Percentiles rank a stretch among this genome's conserved stretches.
phyloP scores from a whole-genome alignment of 176 grass and related monocot species.

The Miscanthus lutarioriparius region DNA sequence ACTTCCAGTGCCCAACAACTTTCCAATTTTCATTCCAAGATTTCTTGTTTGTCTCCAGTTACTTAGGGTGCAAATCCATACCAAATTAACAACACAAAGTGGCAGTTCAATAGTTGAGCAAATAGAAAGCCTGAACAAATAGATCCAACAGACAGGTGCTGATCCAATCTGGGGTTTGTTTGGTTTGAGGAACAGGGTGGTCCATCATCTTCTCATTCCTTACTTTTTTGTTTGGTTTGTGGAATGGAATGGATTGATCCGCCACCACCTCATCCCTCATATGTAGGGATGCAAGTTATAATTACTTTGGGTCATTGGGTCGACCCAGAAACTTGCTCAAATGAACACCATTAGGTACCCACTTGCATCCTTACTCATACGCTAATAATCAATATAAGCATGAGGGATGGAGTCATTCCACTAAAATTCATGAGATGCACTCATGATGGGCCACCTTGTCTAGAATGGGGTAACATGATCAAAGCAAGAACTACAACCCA shows the following conservation, averaged over 20 bases:
- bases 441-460: background rate
- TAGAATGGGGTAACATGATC: background rate
- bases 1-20: background rate
- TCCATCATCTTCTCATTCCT: background rate
- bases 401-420: background rate
- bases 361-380: background rate
- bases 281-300: background rate
- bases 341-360: background rate
- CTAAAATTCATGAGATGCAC: background rate
- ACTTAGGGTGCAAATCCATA: background rate
- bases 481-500: background rate
- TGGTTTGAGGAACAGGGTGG: background rate
- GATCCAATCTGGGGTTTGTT: background rate
- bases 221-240: background rate
- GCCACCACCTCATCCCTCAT: background rate
- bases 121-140: background rate
- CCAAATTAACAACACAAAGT: background rate
- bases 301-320: background rate
- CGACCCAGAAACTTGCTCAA: background rate
- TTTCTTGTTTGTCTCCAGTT: background rate
- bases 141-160: background rate
- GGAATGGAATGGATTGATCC: background rate
- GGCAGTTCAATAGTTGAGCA: background rate
- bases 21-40: background rate
- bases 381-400: background rate